These are phyloP conservation scores for Trametes elegans DNA, from an alignment of 768 basidiomycete species.

Conservation along the genomic window DNA sequence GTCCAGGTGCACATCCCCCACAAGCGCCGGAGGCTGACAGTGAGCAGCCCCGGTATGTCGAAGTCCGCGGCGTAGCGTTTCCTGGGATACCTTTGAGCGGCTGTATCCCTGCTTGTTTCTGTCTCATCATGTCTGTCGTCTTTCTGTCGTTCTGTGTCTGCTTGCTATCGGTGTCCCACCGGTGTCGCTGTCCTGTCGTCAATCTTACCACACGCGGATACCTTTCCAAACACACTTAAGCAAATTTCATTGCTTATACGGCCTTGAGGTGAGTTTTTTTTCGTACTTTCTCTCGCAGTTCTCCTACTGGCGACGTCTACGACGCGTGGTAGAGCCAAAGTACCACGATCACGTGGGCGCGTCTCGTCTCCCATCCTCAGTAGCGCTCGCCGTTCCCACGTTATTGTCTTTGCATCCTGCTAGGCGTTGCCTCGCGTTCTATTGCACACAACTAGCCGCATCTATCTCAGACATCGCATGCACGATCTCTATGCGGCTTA, in stretches of 20 bases:
- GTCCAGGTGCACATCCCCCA: constrained; percentile 8
- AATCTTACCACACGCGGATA: too few species aligned
- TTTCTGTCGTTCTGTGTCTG: too few species aligned
- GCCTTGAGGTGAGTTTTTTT: too few species aligned
- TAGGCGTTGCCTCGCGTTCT: constrained; percentile 2
- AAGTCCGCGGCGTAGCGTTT: background rate
- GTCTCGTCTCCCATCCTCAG: background rate
- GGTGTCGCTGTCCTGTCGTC: too few species aligned
- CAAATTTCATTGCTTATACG: too few species aligned
- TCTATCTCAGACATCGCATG: background rate
- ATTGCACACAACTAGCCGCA: background rate
- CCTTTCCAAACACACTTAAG: too few species aligned
- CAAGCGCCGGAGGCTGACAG: constrained; percentile 12
- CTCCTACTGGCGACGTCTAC: background rate
- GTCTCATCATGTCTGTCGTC: too few species aligned
- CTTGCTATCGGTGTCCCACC: too few species aligned
- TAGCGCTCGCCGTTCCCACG: constrained; percentile 5
- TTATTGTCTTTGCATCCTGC: constrained; percentile 4
- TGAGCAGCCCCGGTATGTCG: background rate
- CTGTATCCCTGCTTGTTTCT: background rate
- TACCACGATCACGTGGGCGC: constrained; percentile 11
- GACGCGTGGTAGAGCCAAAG: too few species aligned
- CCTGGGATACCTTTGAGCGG: background rate
- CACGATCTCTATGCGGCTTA: background rate
- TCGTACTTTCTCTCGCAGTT: too few species aligned